Conservation (phyloP, 371 early-diverging fungal species). For the Mortierella polycephala region DNA sequence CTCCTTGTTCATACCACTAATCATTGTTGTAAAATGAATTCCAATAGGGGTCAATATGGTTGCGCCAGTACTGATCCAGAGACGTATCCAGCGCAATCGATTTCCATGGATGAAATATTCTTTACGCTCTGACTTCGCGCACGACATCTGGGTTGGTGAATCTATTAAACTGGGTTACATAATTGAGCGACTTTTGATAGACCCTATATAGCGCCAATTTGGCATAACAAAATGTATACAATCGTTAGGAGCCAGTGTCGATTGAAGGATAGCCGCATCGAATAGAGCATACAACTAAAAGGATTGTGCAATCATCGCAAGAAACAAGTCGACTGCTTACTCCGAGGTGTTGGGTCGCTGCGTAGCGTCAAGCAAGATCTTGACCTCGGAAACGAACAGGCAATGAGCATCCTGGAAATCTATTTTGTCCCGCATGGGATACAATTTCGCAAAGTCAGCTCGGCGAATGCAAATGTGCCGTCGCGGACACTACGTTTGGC, state of each 20-base stretch:
- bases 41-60: no score
- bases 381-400: slow-evolving; percentile 88
- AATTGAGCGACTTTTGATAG: slow-evolving; percentile 81
- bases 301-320: background rate
- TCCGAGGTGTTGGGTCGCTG: slow-evolving; percentile 59
- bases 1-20: slow-evolving; percentile 54
- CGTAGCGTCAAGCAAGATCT: slow-evolving; percentile 81
- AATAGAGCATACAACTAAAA: no score
- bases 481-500: background rate
- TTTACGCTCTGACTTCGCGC: slow-evolving; percentile 85
- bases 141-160: slow-evolving; percentile 88
- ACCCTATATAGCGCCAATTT: slow-evolving; percentile 57
- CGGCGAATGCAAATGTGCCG: background rate
- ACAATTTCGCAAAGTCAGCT: background rate
- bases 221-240: no score
- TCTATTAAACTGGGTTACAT: slow-evolving; percentile 83
- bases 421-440: slow-evolving; percentile 11
- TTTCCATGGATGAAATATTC: slow-evolving; percentile 2
- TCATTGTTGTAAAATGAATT: background rate
- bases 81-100: no score
- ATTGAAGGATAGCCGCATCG: no score
- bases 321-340: slow-evolving; percentile 24
- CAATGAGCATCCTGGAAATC: slow-evolving; percentile 87
- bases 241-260: background rate
- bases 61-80: no score